Evolutionary conservation across 257 asterid genomes (phyloP), one percentile per base, ranked within the genome.

Genomic region (Plantago major): DNA sequence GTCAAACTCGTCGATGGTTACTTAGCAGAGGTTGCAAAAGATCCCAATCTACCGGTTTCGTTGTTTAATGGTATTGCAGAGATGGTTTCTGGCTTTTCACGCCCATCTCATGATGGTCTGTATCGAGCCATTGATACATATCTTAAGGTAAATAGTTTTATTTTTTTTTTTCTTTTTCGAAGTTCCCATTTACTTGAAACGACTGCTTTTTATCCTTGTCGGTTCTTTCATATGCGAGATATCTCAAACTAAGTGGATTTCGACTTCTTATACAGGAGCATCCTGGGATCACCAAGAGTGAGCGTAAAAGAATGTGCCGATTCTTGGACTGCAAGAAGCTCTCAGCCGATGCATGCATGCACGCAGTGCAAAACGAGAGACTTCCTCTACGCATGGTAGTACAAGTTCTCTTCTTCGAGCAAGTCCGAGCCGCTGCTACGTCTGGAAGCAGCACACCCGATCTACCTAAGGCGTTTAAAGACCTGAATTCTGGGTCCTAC

Each of bases 371-470:
- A 66, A 91, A 91, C 40, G 98, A 91, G 81, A 68, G 95, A 45
- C 94, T 91, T 57, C 98, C 98, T 2, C 37, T 88, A 28, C 94
- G 98, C 1, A 86, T 88, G 0, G 95, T 91, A 1, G 95, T 91
- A 3, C 98, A 92, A 66, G 95, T 92, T 4, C 93, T 92, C 74
- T 88, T 88, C 60, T 88, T 88, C 60, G 98, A 92, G 89, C 98
- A 92, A 70, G 98, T 83, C 8, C 83, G 95, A 7, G 95, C 95
- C 0, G 78, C 96, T n/a, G 95, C 95, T 18, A 73, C 95, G 1
- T 92, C 97, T 0, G 98, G 98, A 3, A 86, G 98, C 82, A 84
- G 87, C 84, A 92, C 98, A 0, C 98, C 98, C 0, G 97, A 92
- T 55, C 95, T 92, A 1, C 98, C 97, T 0, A 84, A 80, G 69